A percentile compares a stretch with the other conserved stretches of the same genome.
Evolutionary conservation across 2,329 filamentous ascomycete genomes (phyloP).

Genomic region (Juglanconis sp.): DNA sequence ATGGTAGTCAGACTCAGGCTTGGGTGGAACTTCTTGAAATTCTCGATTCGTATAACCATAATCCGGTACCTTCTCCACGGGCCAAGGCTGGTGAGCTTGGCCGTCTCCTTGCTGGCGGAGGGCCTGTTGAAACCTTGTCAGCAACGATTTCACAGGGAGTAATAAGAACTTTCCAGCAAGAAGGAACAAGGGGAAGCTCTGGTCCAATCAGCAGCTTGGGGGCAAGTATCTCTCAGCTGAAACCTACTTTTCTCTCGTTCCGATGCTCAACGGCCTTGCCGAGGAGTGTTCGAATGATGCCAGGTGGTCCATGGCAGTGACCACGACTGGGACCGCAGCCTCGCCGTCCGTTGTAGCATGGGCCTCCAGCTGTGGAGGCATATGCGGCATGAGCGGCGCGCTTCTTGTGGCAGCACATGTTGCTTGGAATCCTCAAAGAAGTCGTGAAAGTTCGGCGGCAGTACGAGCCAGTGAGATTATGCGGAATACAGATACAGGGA

Average conservation of each 20-base stretch:
- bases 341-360: neutral
- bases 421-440: neutral
- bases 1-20: too few relatives aligned
- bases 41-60: neutral
- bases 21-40: neutral
- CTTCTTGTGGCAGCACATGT: slow-evolving; percentile 7
- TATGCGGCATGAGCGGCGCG: neutral
- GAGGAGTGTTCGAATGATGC: slow-evolving; percentile 3
- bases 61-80: neutral
- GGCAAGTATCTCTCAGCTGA: neutral
- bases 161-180: neutral
- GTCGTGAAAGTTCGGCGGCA: too few relatives aligned
- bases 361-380: neutral
- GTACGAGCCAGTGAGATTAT: too few relatives aligned
- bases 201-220: neutral
- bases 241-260: neutral
- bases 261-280: neutral
- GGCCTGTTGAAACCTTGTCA: neutral
- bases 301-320: neutral
- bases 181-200: too few relatives aligned
- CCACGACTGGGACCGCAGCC: neutral
- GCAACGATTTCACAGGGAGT: too few relatives aligned
- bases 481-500: too few relatives aligned
- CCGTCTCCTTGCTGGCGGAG: neutral
- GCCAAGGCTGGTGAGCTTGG: neutral